Base-by-base conservation (phyloP, 2,329 filamentous ascomycete species). In the Phialocephala subalpina region DNA sequence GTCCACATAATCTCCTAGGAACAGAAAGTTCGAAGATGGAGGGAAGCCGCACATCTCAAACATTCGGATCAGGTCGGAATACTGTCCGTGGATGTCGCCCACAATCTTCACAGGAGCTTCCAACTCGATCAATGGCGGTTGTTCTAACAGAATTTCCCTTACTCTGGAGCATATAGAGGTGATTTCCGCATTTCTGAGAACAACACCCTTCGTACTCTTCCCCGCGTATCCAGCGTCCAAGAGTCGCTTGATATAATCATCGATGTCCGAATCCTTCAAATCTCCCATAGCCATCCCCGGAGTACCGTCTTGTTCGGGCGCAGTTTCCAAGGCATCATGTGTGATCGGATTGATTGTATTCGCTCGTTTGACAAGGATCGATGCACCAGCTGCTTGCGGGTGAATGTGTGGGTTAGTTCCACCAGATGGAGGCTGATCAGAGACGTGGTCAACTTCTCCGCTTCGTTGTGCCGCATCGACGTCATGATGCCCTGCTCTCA, bases 41-140 rank as follows among this genome's bases (percentile, higher is more conserved):
- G 95, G 95, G 76, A 97, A 98, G 5, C 95, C 95, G 77, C 95
- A 97, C 94, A 97, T 97, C 79, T 98, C 95, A 76, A 98, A 98
- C 87, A 98, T 93, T 69, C 95, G 90, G 75, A 98, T 97, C 60
- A 98, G 82, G 79, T 98, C 95, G 12, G 94, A 97, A 78, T 97
- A 98, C 79, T 98, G 95, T 59, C 95, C 95, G 77, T 98, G 95
- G 16, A 98, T 93, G 77, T 98, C 95, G 59, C 95, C 95, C 33
- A 98, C 96, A 74, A 99, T 97, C 82, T 99, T 99, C 76, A 99
- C 96, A 0, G 96, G 95, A 4, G 96, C 93, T 69, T 95, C 91
- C 55, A 99, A 86, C 80, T 99, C 96, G 64, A 99, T 82, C 27
- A 99, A 84, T 1, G 96, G 94, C 3, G 96, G 96, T 77, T 99